Evolutionary conservation across 768 basidiomycete species (phyloP).

Genomic region (Hericium alpestre): DNA sequence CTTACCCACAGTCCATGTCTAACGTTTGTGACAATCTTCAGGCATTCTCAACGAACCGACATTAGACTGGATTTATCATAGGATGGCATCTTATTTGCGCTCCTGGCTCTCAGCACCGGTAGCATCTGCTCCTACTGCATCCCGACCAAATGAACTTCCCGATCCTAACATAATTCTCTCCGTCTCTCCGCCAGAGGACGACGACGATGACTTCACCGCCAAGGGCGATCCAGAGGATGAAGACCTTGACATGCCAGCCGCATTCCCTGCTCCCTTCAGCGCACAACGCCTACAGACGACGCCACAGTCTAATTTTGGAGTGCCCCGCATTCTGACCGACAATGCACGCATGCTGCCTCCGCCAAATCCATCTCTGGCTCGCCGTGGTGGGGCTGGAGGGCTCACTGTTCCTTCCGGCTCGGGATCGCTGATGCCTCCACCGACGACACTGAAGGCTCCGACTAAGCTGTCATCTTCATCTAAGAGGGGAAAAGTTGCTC

Average conservation of each 20-base stretch:
- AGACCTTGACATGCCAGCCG: slow-evolving; percentile 53
- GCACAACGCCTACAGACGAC: slow-evolving; percentile 44
- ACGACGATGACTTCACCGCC: background rate
- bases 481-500: slow-evolving; percentile 68
- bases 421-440: background rate
- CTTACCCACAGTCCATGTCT: too few relatives aligned
- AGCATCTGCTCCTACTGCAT: background rate
- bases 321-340: slow-evolving; percentile 40
- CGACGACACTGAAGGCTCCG: slow-evolving; percentile 18
- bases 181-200: background rate
- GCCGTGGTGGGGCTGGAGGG: background rate
- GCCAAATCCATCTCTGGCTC: background rate
- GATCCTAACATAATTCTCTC: slow-evolving; percentile 6
- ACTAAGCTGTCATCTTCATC: slow-evolving; percentile 32
- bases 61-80: too few relatives aligned
- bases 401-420: background rate
- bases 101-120: slow-evolving; percentile 7
- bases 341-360: slow-evolving; percentile 41
- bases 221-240: slow-evolving; percentile 25
- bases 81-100: slow-evolving; percentile 11
- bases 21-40: too few relatives aligned
- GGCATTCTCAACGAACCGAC: too few relatives aligned
- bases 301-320: slow-evolving; percentile 21
- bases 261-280: slow-evolving; percentile 64
- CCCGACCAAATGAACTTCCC: background rate